Evolutionary conservation across 192 early-diverging fungal genomes (phyloP).

Genomic region (Coemansia sp.): DNA sequence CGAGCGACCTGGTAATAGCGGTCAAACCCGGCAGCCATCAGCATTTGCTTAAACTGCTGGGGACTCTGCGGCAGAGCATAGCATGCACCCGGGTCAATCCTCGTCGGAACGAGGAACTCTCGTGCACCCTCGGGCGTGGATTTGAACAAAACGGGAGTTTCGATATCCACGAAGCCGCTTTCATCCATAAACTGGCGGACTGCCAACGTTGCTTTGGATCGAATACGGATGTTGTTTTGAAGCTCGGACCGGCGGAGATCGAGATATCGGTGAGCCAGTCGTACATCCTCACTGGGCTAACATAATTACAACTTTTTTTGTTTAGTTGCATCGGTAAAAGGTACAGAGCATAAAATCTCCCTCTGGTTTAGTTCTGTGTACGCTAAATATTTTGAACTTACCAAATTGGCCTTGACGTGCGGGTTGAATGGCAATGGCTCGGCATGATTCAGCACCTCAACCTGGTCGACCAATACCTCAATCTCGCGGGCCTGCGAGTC

Average conservation of each 20-base stretch:
- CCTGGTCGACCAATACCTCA: slow-evolving; percentile 62
- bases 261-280: slow-evolving; percentile 73
- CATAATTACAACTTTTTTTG: background rate
- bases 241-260: slow-evolving; percentile 78
- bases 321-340: too few relatives aligned
- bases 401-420: background rate
- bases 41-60: slow-evolving; percentile 91
- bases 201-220: slow-evolving; percentile 65
- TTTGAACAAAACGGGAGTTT: slow-evolving; percentile 89
- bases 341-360: too few relatives aligned
- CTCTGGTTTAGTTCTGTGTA: too few relatives aligned
- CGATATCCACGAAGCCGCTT: slow-evolving; percentile 80
- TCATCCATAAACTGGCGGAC: slow-evolving; percentile 69
- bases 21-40: slow-evolving; percentile 89
- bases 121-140: slow-evolving; percentile 91
- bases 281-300: slow-evolving; percentile 59
- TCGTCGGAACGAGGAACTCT: slow-evolving; percentile 92
- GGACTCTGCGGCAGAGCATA: slow-evolving; percentile 91
- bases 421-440: slow-evolving; percentile 33
- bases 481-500: slow-evolving; percentile 58
- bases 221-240: slow-evolving; percentile 69
- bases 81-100: slow-evolving; percentile 61
- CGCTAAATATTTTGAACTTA: too few relatives aligned
- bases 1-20: slow-evolving; percentile 91
- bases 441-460: slow-evolving; percentile 71